These are phyloP conservation scores for Trichosporon sp. DNA, from an alignment of 1,284 basidiomycete species.

Conservation along the genomic window DNA sequence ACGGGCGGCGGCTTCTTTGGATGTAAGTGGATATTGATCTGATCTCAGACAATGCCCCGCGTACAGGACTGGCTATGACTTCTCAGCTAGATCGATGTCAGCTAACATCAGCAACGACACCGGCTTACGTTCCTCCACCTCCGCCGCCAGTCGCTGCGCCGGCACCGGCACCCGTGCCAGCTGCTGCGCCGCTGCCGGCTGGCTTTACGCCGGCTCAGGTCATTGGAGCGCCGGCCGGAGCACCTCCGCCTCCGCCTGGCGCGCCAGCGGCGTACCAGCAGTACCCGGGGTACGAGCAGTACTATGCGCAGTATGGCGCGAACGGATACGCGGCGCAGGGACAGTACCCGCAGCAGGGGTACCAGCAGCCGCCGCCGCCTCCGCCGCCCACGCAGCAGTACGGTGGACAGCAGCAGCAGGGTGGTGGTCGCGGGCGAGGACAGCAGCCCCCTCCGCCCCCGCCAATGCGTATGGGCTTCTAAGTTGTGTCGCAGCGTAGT, in stretches of 20 bases:
- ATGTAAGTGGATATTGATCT: slow-evolving; percentile 4
- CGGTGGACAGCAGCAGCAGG: slow-evolving; percentile 10
- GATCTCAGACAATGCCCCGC: too few species aligned
- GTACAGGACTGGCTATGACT: slow-evolving; percentile 24
- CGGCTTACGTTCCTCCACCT: slow-evolving; percentile 46
- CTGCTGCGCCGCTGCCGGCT: slow-evolving; percentile 28
- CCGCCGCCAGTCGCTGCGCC: slow-evolving; percentile 18
- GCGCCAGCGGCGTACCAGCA: slow-evolving; percentile 8
- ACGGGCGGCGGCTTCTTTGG: slow-evolving; percentile 47
- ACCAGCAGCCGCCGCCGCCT: slow-evolving; percentile 8
- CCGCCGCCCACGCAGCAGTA: slow-evolving; percentile 15
- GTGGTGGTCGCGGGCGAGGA: neutral
- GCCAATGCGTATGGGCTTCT: slow-evolving; percentile 43
- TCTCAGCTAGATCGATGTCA: neutral
- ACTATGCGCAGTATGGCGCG: slow-evolving; percentile 9
- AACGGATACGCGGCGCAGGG: slow-evolving; percentile 6
- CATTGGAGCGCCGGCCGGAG: slow-evolving; percentile 13
- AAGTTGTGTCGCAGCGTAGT: too few species aligned
- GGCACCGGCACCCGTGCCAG: neutral
- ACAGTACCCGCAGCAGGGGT: slow-evolving; percentile 11
- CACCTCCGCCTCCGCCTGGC: slow-evolving; percentile 10
- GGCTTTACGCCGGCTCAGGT: slow-evolving; percentile 48
- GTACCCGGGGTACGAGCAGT: slow-evolving; percentile 20
- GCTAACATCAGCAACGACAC: slow-evolving; percentile 19
- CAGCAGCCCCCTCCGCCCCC: slow-evolving; percentile 32